Conservation (phyloP, 2,329 filamentous ascomycete genomes). For the Ceratocystis harringtonii region DNA sequence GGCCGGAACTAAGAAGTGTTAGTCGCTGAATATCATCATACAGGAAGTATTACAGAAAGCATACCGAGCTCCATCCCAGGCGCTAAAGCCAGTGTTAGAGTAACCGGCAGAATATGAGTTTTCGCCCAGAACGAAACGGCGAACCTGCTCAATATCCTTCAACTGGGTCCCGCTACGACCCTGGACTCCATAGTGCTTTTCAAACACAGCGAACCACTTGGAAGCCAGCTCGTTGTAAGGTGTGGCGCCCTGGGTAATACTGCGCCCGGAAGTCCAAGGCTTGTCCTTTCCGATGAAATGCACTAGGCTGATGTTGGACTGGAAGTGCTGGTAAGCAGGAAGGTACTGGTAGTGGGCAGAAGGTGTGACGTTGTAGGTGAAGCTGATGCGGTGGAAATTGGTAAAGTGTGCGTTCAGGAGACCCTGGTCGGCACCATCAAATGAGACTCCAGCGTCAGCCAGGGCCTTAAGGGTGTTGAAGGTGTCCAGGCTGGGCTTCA, state of each 20-base stretch:
- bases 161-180: slow-evolving; percentile 12
- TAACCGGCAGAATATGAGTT: slow-evolving; percentile 21
- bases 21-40: not conserved
- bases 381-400: slow-evolving; percentile 76
- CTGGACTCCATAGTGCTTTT: slow-evolving; percentile 57
- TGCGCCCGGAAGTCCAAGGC: slow-evolving; percentile 61
- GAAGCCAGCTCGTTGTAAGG: slow-evolving; percentile 57
- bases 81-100: slow-evolving; percentile 12
- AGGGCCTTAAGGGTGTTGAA: slow-evolving; percentile 74
- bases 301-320: slow-evolving; percentile 73
- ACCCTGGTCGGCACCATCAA: slow-evolving; percentile 93
- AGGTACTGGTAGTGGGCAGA: slow-evolving; percentile 96
- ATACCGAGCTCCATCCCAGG: slow-evolving; percentile 19
- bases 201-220: slow-evolving; percentile 90
- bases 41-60: not conserved
- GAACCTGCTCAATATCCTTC: slow-evolving; percentile 27
- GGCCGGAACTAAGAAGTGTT: slow-evolving; percentile 10
- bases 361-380: slow-evolving; percentile 93
- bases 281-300: slow-evolving; percentile 91
- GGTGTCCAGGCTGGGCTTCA: slow-evolving; percentile 73
- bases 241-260: slow-evolving; percentile 27
- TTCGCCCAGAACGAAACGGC: slow-evolving; percentile 41
- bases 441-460: slow-evolving; percentile 76
- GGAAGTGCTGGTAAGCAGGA: slow-evolving; percentile 85
- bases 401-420: slow-evolving; percentile 89